Evolutionary conservation across 352 stramenopile species (phyloP), one percentile per base, ranked within the genome.

Genomic region (Phytophthora sp.): DNA sequence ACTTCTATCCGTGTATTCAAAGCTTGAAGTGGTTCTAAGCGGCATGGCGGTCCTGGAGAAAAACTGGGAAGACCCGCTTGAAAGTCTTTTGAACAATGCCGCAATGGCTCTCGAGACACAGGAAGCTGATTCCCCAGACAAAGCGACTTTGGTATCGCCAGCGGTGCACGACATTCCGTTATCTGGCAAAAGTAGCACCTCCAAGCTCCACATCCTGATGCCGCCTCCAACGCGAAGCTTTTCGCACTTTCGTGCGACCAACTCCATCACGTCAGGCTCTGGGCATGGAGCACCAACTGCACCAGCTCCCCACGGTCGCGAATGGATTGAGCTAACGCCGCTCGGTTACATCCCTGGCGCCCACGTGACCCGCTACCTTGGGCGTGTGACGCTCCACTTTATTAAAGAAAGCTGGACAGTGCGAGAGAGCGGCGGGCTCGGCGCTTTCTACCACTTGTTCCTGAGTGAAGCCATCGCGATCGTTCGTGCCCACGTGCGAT

Each of bases 401-500:
- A 96, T 96, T 66, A 95, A 95, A 63, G 89, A 96, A 63, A 95
- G 86, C 52, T 96, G 88, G 88, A 94, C 86, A 0, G 89, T 96
- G 41, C 84, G 88, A 16, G 89, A 96, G 60, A 89, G 83, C 42
- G 88, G 88, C n/a, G 89, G 87, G 1, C 64, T 96, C 5, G 86
- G 88, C 9, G 86, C 85, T 1, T 96, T 96, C 41, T 95, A 95
- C 59, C 89, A 96, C 52, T 64, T 94, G 45, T 96, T 96, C 46
- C 57, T 96, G 31, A 93, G 82, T 39, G 88, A 96, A 74, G 89
- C 87, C 7, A 94, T 95, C 49, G 86, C 88, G 0, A 93, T 96
- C 33, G 88, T 93, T 5, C 88, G 89, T 11, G 86, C 89, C 0
- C 89, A 96, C 53, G 89, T 96, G 27, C 82, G 82, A 5, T 89